These are phyloP conservation scores for Phytophthora ohioensis DNA, from an alignment of 352 stramenopile genomes.

Conservation along the genomic window DNA sequence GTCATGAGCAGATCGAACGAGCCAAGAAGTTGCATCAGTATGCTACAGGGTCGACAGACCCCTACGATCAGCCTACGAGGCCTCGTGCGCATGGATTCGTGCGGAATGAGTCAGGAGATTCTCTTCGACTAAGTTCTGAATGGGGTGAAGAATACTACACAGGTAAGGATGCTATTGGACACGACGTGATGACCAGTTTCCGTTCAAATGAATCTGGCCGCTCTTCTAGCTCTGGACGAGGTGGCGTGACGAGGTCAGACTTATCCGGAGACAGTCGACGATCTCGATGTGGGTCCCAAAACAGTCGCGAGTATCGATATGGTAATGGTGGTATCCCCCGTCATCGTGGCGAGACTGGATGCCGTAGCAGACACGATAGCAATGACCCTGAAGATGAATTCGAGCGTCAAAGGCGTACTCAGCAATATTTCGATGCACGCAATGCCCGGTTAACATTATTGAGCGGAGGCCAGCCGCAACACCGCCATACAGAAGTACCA, in stretches of 20 bases:
- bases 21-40: slow-evolving; percentile 38
- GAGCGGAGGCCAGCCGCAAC: slow-evolving; percentile 6
- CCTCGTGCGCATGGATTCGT: slow-evolving; percentile 27
- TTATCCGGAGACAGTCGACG: slow-evolving; percentile 36
- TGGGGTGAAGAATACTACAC: slow-evolving; percentile 45
- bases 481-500: neutral
- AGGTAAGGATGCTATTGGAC: neutral
- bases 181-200: slow-evolving; percentile 26
- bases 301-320: slow-evolving; percentile 18
- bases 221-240: slow-evolving; percentile 19
- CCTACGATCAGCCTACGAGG: slow-evolving; percentile 14
- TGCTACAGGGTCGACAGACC: slow-evolving; percentile 8
- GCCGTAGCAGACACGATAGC: slow-evolving; percentile 14
- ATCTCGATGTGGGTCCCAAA: slow-evolving; percentile 28
- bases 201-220: slow-evolving; percentile 30
- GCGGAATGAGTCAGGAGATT: slow-evolving; percentile 43
- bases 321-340: slow-evolving; percentile 22
- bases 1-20: slow-evolving; percentile 35
- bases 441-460: slow-evolving; percentile 41
- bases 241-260: slow-evolving; percentile 24
- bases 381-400: slow-evolving; percentile 24
- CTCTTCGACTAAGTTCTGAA: slow-evolving; percentile 53
- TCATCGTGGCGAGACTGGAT: slow-evolving; percentile 13
- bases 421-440: slow-evolving; percentile 39
- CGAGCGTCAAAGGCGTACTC: slow-evolving; percentile 31